phyloP scores from a whole-genome alignment of 2,329 filamentous ascomycete genomes.

The Fusarium haematococcum region DNA sequence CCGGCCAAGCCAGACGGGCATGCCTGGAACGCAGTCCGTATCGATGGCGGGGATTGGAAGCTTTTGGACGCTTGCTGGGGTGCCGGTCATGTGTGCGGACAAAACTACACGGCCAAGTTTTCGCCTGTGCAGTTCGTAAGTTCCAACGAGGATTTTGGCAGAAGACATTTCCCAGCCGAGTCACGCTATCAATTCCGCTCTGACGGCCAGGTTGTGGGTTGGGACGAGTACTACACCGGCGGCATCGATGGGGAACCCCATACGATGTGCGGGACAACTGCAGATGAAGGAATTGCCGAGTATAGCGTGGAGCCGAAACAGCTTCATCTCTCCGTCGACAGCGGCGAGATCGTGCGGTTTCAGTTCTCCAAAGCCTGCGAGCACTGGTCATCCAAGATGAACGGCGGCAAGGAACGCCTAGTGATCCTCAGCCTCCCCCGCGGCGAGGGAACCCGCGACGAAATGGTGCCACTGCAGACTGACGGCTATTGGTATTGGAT shows the following conservation, averaged over 20 bases:
- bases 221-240: constrained; percentile 85
- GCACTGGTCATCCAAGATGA: constrained; percentile 82
- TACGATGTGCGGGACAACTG: constrained; percentile 58
- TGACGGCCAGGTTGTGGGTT: constrained; percentile 75
- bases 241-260: constrained; percentile 63
- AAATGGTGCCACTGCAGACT: constrained; percentile 78
- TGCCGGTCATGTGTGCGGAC: constrained; percentile 70
- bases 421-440: constrained; percentile 77
- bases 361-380: constrained; percentile 83
- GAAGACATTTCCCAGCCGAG: constrained; percentile 82
- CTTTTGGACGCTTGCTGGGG: constrained; percentile 95
- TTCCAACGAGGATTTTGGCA: constrained; percentile 83
- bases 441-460: constrained; percentile 73
- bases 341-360: constrained; percentile 74
- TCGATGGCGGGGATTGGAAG: constrained; percentile 92
- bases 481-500: constrained; percentile 85
- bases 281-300: constrained; percentile 64
- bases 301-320: constrained; percentile 68
- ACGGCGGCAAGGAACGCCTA: constrained; percentile 76
- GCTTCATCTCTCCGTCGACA: constrained; percentile 69
- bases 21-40: constrained; percentile 93
- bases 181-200: constrained; percentile 76
- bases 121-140: constrained; percentile 69
- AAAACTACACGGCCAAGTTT: constrained; percentile 76
- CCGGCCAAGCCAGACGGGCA: constrained; percentile 73